A percentile compares a stretch with the other conserved stretches of the same genome.
Evolutionary conservation across 164 flowering plant genomes (phyloP).

Genomic region (Vitis labrusca): DNA sequence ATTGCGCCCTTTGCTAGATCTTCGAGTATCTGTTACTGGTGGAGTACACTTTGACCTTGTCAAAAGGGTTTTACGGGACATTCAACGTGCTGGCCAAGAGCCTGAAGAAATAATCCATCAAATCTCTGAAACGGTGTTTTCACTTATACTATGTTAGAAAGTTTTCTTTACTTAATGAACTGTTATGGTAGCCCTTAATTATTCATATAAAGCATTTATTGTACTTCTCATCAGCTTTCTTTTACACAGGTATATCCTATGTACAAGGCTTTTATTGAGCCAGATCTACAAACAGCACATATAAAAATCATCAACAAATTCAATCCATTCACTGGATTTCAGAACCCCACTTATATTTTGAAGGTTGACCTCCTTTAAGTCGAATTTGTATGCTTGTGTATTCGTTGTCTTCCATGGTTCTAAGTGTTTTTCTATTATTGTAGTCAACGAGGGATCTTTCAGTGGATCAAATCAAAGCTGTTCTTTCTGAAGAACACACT

Average conservation of each 20-base stretch:
- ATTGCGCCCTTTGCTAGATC: conserved; percentile 75
- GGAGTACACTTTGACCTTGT: conserved; percentile 99
- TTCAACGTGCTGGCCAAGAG: conserved; percentile 94
- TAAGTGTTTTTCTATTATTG: conserved; percentile 17
- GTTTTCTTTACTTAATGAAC: conserved; percentile 4
- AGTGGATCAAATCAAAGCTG: conserved; percentile 69
- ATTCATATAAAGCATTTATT: background rate
- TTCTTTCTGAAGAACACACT: conserved; percentile 45
- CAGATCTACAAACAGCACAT: conserved; percentile 93
- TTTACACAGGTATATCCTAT: conserved; percentile 85
- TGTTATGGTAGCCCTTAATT: background rate
- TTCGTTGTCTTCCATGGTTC: background rate
- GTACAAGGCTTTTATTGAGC: conserved; percentile 98
- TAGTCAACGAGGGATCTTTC: conserved; percentile 63
- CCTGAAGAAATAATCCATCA: conserved; percentile 97
- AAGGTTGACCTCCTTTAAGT: conserved; percentile 48
- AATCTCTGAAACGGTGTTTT: conserved; percentile 91
- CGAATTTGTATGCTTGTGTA: background rate
- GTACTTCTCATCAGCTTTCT: conserved; percentile 7
- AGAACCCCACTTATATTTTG: conserved; percentile 83
- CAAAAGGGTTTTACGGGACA: conserved; percentile 89
- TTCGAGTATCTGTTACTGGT: conserved; percentile 90
- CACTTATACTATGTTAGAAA: conserved; percentile 28
- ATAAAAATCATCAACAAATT: conserved; percentile 91
- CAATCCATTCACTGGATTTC: conserved; percentile 94